Percentiles rank a stretch among this genome's conserved stretches.
Conservation (phyloP, 2,329 filamentous ascomycete genomes). For the Fusarium annulatum region DNA sequence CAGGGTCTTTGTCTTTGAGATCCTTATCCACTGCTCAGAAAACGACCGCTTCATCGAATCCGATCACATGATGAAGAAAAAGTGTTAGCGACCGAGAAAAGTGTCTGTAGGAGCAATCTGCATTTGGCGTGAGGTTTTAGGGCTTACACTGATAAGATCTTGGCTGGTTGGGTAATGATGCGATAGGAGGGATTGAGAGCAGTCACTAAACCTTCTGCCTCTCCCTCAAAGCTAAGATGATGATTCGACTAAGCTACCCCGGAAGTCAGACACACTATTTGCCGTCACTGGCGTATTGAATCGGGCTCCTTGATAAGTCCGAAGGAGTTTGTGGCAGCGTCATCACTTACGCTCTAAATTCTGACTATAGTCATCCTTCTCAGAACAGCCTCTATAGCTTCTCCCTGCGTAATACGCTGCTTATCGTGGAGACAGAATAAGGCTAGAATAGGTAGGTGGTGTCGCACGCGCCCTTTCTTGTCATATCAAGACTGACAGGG, state of each 20-base stretch:
- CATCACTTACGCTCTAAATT: conserved; percentile 3
- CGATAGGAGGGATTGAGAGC: neutral
- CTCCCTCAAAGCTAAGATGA: neutral
- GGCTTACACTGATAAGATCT: neutral
- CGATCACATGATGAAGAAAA: neutral
- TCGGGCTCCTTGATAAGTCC: neutral
- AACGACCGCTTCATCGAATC: neutral
- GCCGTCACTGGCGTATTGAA: too few relatives aligned
- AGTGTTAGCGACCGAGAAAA: too few relatives aligned
- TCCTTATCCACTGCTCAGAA: neutral
- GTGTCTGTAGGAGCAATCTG: too few relatives aligned
- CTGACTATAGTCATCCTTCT: neutral
- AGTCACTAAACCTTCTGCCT: too few relatives aligned
- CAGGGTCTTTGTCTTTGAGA: too few relatives aligned
- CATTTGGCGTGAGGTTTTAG: neutral
- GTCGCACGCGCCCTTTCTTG: neutral
- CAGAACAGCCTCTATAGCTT: neutral
- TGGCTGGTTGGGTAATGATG: neutral
- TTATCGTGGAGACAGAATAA: neutral
- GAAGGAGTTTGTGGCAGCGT: neutral
- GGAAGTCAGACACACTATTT: neutral
- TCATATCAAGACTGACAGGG: neutral
- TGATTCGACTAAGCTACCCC: too few relatives aligned
- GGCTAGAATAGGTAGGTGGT: neutral
- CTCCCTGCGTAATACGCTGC: neutral